Evolutionary conservation across 164 flowering plant species (phyloP).

Genomic region (Magnolia changhungtana): DNA sequence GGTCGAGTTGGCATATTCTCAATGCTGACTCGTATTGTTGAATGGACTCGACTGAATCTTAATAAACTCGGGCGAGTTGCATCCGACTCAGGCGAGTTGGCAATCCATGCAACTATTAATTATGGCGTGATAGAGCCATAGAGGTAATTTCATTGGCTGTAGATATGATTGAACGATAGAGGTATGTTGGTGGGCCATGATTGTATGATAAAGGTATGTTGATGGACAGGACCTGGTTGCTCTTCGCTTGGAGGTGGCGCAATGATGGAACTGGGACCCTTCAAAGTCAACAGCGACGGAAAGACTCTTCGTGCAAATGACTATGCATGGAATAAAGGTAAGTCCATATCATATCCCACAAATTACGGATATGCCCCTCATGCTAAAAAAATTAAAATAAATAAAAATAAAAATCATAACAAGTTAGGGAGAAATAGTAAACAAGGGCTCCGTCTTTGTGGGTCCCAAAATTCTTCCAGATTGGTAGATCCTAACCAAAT

Average conservation of each 20-base stretch:
- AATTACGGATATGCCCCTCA: neutral
- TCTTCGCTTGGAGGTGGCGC: slow-evolving; percentile 32
- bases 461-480: too few species aligned
- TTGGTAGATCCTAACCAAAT: too few species aligned
- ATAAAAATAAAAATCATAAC: too few species aligned
- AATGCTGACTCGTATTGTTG: too few species aligned
- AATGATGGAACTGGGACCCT: slow-evolving; percentile 29
- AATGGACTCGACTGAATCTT: too few species aligned
- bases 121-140: neutral
- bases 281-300: slow-evolving; percentile 23
- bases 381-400: too few species aligned
- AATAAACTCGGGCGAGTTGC: neutral
- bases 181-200: too few species aligned
- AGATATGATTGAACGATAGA: neutral
- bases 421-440: too few species aligned
- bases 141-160: too few species aligned
- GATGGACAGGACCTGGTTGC: slow-evolving; percentile 25
- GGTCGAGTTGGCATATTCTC: too few species aligned
- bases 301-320: slow-evolving; percentile 15
- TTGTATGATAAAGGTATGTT: neutral
- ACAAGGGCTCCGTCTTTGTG: too few species aligned
- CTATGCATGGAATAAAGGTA: slow-evolving; percentile 27
- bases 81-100: neutral
- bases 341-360: neutral
- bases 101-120: neutral